A percentile compares a stretch with the other conserved stretches of the same genome.
Evolutionary conservation across 352 stramenopile species (phyloP).

Genomic region (Phytophthora rubi): DNA sequence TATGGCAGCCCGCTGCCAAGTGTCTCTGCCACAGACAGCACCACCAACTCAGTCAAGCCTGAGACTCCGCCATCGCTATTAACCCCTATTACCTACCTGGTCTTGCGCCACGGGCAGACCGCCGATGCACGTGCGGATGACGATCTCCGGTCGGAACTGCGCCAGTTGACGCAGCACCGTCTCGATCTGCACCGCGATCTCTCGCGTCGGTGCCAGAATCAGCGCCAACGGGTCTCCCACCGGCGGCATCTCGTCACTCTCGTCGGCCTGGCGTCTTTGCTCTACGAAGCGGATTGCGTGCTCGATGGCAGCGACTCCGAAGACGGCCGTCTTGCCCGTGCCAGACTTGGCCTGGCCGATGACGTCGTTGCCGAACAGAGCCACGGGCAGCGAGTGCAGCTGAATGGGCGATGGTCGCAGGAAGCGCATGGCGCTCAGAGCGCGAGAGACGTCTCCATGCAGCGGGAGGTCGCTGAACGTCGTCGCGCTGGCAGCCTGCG

Average conservation of each 20-base stretch:
- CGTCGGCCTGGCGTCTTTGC: not conserved
- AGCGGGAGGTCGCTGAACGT: conserved; percentile 73
- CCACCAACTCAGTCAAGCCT: conserved; percentile 1
- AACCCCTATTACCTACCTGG: conserved; percentile 58
- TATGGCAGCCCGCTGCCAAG: conserved; percentile 55
- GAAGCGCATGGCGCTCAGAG: conserved; percentile 65
- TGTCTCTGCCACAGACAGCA: conserved; percentile 32
- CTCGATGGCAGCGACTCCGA: conserved; percentile 70
- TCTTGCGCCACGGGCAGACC: conserved; percentile 67
- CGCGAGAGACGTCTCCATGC: conserved; percentile 51
- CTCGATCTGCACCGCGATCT: conserved; percentile 84
- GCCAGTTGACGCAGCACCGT: conserved; percentile 63
- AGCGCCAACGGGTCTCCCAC: conserved; percentile 48
- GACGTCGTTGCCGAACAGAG: conserved; percentile 84
- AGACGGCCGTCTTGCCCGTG: conserved; percentile 85
- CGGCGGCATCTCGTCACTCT: not conserved
- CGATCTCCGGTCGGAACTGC: conserved; percentile 41
- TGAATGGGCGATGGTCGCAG: conserved; percentile 72
- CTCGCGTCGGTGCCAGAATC: conserved; percentile 77
- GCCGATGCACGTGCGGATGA: conserved; percentile 64
- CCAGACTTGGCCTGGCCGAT: conserved; percentile 85
- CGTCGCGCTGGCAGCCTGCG: conserved; percentile 25
- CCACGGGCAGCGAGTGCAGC: conserved; percentile 64
- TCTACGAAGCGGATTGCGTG: conserved; percentile 52
- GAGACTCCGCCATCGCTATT: not conserved